These are phyloP conservation scores for Ophiostoma quercus DNA, from an alignment of 2,329 filamentous ascomycete species.

Conservation along the genomic window DNA sequence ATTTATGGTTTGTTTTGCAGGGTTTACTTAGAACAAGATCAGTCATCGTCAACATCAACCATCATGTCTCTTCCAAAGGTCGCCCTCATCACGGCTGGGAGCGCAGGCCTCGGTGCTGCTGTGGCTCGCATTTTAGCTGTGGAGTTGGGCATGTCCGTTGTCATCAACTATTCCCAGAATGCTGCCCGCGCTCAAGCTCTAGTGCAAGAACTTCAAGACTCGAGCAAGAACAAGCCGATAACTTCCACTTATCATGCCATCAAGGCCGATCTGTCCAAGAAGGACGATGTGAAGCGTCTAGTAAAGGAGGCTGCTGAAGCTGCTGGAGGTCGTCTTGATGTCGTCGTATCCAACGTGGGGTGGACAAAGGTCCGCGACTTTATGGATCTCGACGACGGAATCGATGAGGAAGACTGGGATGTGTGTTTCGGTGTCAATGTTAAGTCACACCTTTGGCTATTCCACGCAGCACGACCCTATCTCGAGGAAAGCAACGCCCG, in stretches of 20 bases:
- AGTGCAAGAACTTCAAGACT: slow-evolving; percentile 45
- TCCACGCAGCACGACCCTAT: slow-evolving; percentile 43
- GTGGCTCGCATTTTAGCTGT: slow-evolving; percentile 62
- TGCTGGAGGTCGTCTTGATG: slow-evolving; percentile 63
- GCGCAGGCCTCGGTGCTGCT: slow-evolving; percentile 65
- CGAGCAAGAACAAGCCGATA: not conserved
- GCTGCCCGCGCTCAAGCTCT: slow-evolving; percentile 55
- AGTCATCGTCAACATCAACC: not conserved
- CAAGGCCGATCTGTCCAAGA: slow-evolving; percentile 60
- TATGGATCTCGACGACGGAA: slow-evolving; percentile 47
- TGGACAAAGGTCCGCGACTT: slow-evolving; percentile 48
- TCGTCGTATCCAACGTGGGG: slow-evolving; percentile 69
- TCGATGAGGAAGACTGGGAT: slow-evolving; percentile 56
- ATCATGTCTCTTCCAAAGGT: slow-evolving; percentile 28
- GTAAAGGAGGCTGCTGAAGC: slow-evolving; percentile 54
- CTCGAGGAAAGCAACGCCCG: slow-evolving; percentile 47
- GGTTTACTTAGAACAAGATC: not conserved
- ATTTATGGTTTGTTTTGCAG: too few species aligned
- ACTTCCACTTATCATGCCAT: slow-evolving; percentile 43
- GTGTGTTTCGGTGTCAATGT: slow-evolving; percentile 17
- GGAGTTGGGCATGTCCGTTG: slow-evolving; percentile 59
- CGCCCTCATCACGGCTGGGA: slow-evolving; percentile 47
- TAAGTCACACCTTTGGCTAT: slow-evolving; percentile 8
- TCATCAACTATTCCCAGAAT: slow-evolving; percentile 67
- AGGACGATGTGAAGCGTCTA: slow-evolving; percentile 53